Percentiles rank a stretch among this genome's conserved stretches.
Conservation (phyloP, 2,329 filamentous ascomycete species). For the Colletotrichum nymphaeae region DNA sequence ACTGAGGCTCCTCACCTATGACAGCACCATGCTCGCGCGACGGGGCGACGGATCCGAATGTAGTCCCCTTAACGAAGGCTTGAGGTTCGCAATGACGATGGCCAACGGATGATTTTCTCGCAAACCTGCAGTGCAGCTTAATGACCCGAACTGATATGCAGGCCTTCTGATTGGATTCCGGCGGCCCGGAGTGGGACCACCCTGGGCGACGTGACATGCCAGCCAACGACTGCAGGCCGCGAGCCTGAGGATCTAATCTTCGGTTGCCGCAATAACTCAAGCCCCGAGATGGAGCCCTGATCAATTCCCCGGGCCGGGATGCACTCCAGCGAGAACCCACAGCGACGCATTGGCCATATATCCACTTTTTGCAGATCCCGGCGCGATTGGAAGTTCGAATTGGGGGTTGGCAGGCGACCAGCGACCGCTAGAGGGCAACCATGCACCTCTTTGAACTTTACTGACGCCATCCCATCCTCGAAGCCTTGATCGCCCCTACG, state of each 20-base stretch:
- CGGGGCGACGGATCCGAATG: neutral
- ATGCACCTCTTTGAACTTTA: constrained; percentile 23
- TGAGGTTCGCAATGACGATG: neutral
- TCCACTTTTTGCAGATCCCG: constrained; percentile 30
- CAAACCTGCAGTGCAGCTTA: constrained; percentile 20
- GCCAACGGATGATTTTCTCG: constrained; percentile 20
- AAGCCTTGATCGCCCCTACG: constrained; percentile 26
- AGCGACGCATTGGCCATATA: neutral
- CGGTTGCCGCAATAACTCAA: constrained; percentile 3
- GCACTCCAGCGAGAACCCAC: neutral
- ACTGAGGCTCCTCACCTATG: constrained; percentile 25
- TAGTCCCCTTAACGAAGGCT: constrained; percentile 14
- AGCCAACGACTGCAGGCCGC: neutral
- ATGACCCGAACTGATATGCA: constrained; percentile 15
- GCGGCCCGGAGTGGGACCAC: neutral
- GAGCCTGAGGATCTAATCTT: constrained; percentile 19
- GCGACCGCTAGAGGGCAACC: constrained; percentile 3
- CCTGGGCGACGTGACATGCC: neutral
- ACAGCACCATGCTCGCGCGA: constrained; percentile 33
- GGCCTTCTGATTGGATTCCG: constrained; percentile 23
- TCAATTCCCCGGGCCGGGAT: too few species aligned
- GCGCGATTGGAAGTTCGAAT: constrained; percentile 2
- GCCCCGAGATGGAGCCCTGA: neutral
- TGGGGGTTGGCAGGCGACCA: constrained; percentile 6
- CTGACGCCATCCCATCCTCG: constrained; percentile 29